Evolutionary conservation across 139 green algal genomes (phyloP).

Genomic region (Micractinium sp.): DNA sequence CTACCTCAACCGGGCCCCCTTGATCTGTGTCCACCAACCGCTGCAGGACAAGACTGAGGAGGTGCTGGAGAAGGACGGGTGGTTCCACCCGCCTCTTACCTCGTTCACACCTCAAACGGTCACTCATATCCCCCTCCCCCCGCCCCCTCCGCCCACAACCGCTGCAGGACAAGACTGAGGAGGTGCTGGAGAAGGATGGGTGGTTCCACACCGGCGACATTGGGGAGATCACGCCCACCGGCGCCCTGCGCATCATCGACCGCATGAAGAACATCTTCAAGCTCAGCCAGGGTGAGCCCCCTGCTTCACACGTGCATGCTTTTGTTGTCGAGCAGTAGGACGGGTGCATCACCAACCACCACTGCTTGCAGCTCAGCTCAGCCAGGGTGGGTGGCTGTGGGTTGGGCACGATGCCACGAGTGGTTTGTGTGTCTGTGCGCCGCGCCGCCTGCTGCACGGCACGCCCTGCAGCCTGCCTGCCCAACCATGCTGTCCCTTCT

Average conservation of each 20-base stretch:
- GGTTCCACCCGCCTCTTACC: conserved; percentile 80
- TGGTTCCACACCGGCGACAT: conserved; percentile 98
- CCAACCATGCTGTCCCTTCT: background rate
- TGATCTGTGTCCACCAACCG: no score
- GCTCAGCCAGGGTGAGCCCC: conserved; percentile 78
- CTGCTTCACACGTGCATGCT: no score
- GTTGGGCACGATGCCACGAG: background rate
- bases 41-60: conserved; percentile 48
- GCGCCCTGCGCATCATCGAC: conserved; percentile 93
- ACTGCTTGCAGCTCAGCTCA: no score
- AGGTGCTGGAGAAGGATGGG: conserved; percentile 78
- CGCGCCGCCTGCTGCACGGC: no score
- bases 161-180: conserved; percentile 45
- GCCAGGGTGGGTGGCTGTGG: no score
- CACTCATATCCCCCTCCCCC: background rate
- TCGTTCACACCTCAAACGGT: no score
- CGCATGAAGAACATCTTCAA: conserved; percentile 99
- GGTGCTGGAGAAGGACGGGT: conserved; percentile 82
- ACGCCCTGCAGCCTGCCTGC: no score
- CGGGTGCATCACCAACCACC: no score
- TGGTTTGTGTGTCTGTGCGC: background rate
- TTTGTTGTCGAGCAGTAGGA: background rate
- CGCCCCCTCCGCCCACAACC: no score
- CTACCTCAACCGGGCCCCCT: no score
- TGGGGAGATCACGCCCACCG: conserved; percentile 74